phyloP scores from a whole-genome alignment of 805 yeast species.

The Nakazawaea laoshanensis region DNA sequence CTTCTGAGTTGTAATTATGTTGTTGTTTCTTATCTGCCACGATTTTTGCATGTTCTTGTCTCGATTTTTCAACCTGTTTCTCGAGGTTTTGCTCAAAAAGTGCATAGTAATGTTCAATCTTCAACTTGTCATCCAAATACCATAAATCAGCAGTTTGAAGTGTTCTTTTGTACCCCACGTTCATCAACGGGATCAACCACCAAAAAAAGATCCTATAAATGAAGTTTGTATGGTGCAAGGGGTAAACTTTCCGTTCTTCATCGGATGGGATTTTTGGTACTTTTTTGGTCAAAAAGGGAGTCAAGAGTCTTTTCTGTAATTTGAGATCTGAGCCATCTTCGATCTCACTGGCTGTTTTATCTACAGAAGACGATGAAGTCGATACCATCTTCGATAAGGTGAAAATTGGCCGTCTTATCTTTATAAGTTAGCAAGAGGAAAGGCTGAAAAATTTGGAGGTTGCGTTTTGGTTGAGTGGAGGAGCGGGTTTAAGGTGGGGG shows the following conservation, averaged over 20 bases:
- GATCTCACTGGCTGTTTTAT: neutral
- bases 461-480: too few species aligned
- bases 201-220: constrained; percentile 41
- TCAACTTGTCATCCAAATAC: constrained; percentile 30
- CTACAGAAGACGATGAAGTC: neutral
- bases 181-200: constrained; percentile 63
- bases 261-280: constrained; percentile 47
- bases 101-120: constrained; percentile 30
- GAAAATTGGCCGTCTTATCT: too few species aligned
- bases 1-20: constrained; percentile 25
- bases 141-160: constrained; percentile 59
- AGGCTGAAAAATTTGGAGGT: too few species aligned
- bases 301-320: constrained; percentile 23
- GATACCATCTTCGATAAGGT: too few species aligned
- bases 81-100: constrained; percentile 27
- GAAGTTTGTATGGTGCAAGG: constrained; percentile 28
- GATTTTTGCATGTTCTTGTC: constrained; percentile 21
- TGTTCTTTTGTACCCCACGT: constrained; percentile 64
- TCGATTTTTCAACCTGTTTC: constrained; percentile 17
- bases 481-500: too few species aligned
- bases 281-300: constrained; percentile 24
- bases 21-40: constrained; percentile 21
- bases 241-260: constrained; percentile 40
- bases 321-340: neutral
- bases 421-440: too few species aligned